Evolutionary conservation across 2,329 filamentous ascomycete species (phyloP).

Genomic region (Aspergillus felis): DNA sequence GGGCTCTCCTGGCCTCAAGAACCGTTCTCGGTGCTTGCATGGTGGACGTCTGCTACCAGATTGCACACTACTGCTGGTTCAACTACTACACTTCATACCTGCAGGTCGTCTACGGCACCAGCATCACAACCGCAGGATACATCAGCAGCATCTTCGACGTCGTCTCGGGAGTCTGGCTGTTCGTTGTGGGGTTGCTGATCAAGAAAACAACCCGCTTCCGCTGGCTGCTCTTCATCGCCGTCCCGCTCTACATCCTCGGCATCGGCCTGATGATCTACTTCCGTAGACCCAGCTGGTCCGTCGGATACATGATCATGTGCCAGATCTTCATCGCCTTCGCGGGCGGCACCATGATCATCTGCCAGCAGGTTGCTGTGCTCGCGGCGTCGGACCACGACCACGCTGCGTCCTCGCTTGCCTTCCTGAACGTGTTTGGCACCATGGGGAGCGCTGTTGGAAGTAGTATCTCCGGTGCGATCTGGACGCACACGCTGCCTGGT

Average conservation of each 20-base stretch:
- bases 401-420: slow-evolving; percentile 52
- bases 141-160: slow-evolving; percentile 51
- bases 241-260: slow-evolving; percentile 53
- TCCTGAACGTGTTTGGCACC: slow-evolving; percentile 54
- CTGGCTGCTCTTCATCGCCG: slow-evolving; percentile 49
- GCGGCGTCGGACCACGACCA: slow-evolving; percentile 54
- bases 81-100: slow-evolving; percentile 22
- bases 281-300: slow-evolving; percentile 43
- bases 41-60: slow-evolving; percentile 25
- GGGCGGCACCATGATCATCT: slow-evolving; percentile 51
- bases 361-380: slow-evolving; percentile 54
- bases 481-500: slow-evolving; percentile 29
- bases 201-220: slow-evolving; percentile 52
- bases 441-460: slow-evolving; percentile 54
- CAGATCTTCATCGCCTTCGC: slow-evolving; percentile 57
- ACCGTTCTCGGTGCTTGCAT: slow-evolving; percentile 19
- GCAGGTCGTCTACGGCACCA: slow-evolving; percentile 23
- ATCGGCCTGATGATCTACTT: slow-evolving; percentile 57
- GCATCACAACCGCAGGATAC: slow-evolving; percentile 31
- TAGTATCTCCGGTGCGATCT: slow-evolving; percentile 56
- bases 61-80: slow-evolving; percentile 18
- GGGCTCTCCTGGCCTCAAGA: slow-evolving; percentile 39
- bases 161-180: slow-evolving; percentile 52
- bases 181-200: slow-evolving; percentile 51
- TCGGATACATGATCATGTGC: slow-evolving; percentile 56